A percentile compares a stretch with the other conserved stretches of the same genome.
Evolutionary conservation across 148 eudicot genomes (phyloP).

Genomic region (Dianthus caryophyllus): DNA sequence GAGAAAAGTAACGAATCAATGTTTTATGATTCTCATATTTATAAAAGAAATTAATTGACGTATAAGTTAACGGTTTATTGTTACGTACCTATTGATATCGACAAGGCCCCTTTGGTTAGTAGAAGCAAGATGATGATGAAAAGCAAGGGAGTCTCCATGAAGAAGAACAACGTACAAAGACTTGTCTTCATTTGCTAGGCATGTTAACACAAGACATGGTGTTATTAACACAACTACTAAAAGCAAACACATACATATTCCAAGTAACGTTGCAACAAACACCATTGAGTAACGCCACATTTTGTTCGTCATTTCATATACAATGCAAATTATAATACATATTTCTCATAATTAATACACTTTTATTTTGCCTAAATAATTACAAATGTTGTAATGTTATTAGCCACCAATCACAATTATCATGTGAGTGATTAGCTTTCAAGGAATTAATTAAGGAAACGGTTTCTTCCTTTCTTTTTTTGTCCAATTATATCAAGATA

Average conservation of each 20-base stretch:
- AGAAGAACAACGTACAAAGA: slow-evolving; percentile 56
- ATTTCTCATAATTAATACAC: not conserved
- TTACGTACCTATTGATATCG: slow-evolving; percentile 27
- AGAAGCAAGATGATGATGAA: slow-evolving; percentile 18
- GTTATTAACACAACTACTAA: not conserved
- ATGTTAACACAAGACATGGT: slow-evolving; percentile 26
- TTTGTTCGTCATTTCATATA: slow-evolving; percentile 14
- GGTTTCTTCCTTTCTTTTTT: slow-evolving; percentile 24
- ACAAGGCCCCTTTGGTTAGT: slow-evolving; percentile 14
- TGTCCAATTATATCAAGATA: slow-evolving; percentile 13
- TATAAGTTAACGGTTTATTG: too few relatives aligned
- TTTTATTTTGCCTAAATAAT: not conserved
- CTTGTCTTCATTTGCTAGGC: slow-evolving; percentile 36
- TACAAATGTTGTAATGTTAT: not conserved
- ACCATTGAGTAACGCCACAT: slow-evolving; percentile 8
- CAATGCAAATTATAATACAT: not conserved
- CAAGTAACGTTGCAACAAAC: slow-evolving; percentile 18
- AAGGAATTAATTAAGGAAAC: slow-evolving; percentile 3
- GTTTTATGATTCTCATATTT: too few relatives aligned
- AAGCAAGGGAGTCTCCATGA: slow-evolving; percentile 71
- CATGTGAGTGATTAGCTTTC: slow-evolving; percentile 22
- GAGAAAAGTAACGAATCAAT: too few relatives aligned
- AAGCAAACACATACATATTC: slow-evolving; percentile 13
- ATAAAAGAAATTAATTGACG: too few relatives aligned
- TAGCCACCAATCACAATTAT: slow-evolving; percentile 22